Evolutionary conservation across 1,139 yeast genomes (phyloP).

Genomic region (Arxiozyma slooffiae): DNA sequence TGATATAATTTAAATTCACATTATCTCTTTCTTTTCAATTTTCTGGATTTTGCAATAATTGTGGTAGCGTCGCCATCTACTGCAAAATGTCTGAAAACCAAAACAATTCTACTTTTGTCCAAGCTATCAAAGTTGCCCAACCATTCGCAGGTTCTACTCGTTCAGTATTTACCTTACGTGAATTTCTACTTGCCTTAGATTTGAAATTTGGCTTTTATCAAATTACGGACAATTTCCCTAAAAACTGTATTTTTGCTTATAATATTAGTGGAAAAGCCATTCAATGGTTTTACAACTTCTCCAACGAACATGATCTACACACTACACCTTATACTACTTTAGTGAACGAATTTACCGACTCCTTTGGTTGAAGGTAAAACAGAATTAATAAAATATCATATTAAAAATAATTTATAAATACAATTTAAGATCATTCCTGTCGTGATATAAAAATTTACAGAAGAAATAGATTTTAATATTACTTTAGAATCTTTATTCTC

Average conservation of each 20-base stretch:
- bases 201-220: neutral
- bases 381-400: slow-evolving; percentile 73
- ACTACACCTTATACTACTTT: neutral
- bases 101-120: neutral
- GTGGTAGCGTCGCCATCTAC: too few species aligned
- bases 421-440: slow-evolving; percentile 67
- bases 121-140: slow-evolving; percentile 1
- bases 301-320: neutral
- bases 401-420: slow-evolving; percentile 47
- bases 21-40: too few species aligned
- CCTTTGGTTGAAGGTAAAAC: slow-evolving; percentile 85
- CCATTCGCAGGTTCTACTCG: slow-evolving; percentile 8
- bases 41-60: too few species aligned
- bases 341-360: slow-evolving; percentile 51
- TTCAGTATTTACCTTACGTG: slow-evolving; percentile 3
- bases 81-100: neutral
- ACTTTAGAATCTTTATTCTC: slow-evolving; percentile 57
- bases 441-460: slow-evolving; percentile 38
- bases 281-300: neutral
- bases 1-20: too few species aligned
- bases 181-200: neutral
- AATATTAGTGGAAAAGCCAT: neutral
- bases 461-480: slow-evolving; percentile 47
- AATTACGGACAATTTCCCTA: neutral
- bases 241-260: neutral